Conservation (phyloP, 306 rosid genomes). For the Lathyrus sativus region DNA sequence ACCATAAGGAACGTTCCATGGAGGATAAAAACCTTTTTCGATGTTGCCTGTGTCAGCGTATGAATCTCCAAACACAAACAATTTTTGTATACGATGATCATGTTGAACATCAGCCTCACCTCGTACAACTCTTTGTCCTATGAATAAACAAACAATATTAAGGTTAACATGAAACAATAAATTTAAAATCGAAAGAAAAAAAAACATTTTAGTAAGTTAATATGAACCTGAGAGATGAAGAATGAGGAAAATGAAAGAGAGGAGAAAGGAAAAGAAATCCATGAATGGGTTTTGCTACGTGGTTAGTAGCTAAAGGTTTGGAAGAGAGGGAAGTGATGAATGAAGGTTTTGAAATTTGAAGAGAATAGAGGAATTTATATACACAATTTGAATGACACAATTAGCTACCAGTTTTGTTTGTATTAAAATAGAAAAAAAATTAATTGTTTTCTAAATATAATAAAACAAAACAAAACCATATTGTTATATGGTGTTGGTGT, state of each 20-base stretch:
- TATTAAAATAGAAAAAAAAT: too few species aligned
- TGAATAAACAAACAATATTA: background rate
- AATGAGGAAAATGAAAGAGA: background rate
- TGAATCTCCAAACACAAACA: constrained; percentile 55
- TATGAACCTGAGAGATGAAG: background rate
- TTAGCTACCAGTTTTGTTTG: too few species aligned
- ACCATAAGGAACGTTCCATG: constrained; percentile 56
- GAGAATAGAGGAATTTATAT: too few species aligned
- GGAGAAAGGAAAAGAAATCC: background rate
- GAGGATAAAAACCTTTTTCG: constrained; percentile 10
- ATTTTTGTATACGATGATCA: background rate
- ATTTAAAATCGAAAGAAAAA: background rate
- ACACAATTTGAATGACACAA: too few species aligned
- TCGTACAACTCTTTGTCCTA: constrained; percentile 36
- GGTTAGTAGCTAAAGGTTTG: background rate
- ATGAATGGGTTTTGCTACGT: background rate
- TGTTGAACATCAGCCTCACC: constrained; percentile 9
- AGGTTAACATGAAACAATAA: background rate
- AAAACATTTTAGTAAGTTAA: too few species aligned
- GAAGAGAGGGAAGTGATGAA: background rate
- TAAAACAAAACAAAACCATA: too few species aligned
- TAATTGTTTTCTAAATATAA: too few species aligned
- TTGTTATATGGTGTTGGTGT: too few species aligned
- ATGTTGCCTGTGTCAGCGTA: constrained; percentile 57
- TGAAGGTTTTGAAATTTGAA: too few species aligned